A percentile compares a stretch with the other conserved stretches of the same genome.
phyloP scores from a whole-genome alignment of 2,329 filamentous ascomycete genomes.

The Colletotrichum brevisporum region DNA sequence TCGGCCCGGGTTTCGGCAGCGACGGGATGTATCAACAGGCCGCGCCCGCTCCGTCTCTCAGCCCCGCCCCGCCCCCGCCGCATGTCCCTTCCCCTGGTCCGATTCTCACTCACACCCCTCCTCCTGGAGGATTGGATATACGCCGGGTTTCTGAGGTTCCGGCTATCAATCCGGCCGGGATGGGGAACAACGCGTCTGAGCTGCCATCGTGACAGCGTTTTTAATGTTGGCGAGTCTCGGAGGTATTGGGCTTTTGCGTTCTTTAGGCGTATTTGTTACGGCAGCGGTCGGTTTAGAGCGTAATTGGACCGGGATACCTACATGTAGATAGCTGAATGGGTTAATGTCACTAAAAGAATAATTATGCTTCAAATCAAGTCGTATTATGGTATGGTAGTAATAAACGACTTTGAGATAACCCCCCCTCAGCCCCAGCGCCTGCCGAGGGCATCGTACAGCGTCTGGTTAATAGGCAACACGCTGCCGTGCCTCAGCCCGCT shows the following conservation, averaged over 20 bases:
- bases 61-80: not conserved
- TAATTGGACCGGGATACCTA: too few species aligned
- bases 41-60: not conserved
- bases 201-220: not conserved
- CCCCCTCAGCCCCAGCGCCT: constrained; percentile 10
- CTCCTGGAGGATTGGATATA: not conserved
- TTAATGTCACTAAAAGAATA: too few species aligned
- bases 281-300: too few species aligned
- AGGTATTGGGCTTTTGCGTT: too few species aligned
- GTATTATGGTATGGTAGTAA: not conserved
- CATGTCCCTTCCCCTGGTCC: not conserved
- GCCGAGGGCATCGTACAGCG: constrained; percentile 53
- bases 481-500: constrained; percentile 65
- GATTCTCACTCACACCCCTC: not conserved
- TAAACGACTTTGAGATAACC: not conserved
- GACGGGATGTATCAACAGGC: too few species aligned
- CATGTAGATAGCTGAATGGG: too few species aligned
- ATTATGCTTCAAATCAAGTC: too few species aligned
- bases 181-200: constrained; percentile 2
- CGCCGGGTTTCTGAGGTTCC: not conserved
- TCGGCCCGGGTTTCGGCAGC: too few species aligned
- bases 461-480: constrained; percentile 62
- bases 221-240: too few species aligned
- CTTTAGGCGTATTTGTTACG: too few species aligned
- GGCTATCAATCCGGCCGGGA: not conserved